Evolutionary conservation across 2,329 filamentous ascomycete species (phyloP).

Genomic region (Alternaria ventricosa): DNA sequence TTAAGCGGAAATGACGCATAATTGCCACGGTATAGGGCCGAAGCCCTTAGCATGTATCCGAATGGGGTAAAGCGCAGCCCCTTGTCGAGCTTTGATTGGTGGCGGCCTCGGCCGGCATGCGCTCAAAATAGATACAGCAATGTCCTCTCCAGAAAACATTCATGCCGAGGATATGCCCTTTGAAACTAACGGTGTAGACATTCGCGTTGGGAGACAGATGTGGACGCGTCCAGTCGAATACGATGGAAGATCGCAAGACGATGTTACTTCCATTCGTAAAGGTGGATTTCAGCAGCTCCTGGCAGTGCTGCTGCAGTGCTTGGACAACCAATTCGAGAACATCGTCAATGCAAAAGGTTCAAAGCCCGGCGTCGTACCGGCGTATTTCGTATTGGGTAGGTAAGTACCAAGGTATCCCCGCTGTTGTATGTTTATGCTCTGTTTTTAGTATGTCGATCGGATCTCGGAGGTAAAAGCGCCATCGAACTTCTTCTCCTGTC

Average conservation of each 20-base stretch:
- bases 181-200: background rate
- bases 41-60: background rate
- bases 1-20: slow-evolving; percentile 6
- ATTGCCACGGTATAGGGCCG: slow-evolving; percentile 3
- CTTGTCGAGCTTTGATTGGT: background rate
- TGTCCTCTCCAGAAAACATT: slow-evolving; percentile 9
- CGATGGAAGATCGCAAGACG: background rate
- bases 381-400: background rate
- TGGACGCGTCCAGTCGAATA: background rate
- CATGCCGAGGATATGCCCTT: slow-evolving; percentile 15
- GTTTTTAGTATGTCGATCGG: background rate
- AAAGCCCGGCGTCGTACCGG: background rate
- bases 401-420: background rate
- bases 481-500: background rate
- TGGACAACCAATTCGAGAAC: background rate
- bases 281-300: background rate
- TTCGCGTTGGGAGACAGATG: background rate
- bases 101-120: background rate
- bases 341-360: background rate
- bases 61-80: background rate
- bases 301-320: background rate
- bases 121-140: slow-evolving; percentile 12
- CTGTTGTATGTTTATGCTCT: background rate
- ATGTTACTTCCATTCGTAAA: slow-evolving; percentile 4
- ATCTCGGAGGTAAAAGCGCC: background rate